Percentiles rank a stretch among this genome's conserved stretches.
Evolutionary conservation across 371 early-diverging fungal species (phyloP).

Genomic region (Circinella minor): DNA sequence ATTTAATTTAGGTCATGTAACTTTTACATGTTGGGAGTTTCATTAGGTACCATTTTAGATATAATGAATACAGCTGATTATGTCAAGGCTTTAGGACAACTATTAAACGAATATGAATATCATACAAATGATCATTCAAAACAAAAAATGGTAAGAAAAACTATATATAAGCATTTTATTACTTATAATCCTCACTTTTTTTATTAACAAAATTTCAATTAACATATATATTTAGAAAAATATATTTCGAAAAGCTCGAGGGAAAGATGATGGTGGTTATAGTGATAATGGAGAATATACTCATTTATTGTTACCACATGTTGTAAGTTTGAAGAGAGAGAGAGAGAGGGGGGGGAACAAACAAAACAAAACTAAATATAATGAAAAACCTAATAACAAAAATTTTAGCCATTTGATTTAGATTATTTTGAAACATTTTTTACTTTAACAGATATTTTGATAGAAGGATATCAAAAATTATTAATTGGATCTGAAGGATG

Average conservation of each 20-base stretch:
- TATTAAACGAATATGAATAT: constrained; percentile 63
- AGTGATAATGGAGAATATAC: constrained; percentile 50
- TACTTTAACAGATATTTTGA: constrained; percentile 53
- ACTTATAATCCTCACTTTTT: no score
- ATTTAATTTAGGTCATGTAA: constrained; percentile 45
- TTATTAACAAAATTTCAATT: not conserved
- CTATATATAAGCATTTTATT: no score
- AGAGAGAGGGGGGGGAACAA: no score
- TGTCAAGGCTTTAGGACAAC: constrained; percentile 62
- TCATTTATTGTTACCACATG: constrained; percentile 50
- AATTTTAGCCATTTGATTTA: constrained; percentile 58
- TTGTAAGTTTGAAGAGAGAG: constrained; percentile 37
- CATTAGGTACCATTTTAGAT: constrained; percentile 66
- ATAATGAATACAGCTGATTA: constrained; percentile 68
- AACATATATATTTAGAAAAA: constrained; percentile 52
- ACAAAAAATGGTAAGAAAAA: constrained; percentile 52
- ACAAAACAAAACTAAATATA: not conserved
- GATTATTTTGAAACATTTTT: constrained; percentile 63
- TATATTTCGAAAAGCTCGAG: constrained; percentile 56
- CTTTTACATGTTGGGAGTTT: constrained; percentile 68
- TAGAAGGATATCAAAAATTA: constrained; percentile 53
- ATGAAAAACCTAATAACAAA: not conserved
- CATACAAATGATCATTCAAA: constrained; percentile 55
- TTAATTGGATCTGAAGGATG: constrained; percentile 44
- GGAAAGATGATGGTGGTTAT: constrained; percentile 42